Evolutionary conservation across 208 protist species (phyloP).

Genomic region (Crithidia bombi): DNA sequence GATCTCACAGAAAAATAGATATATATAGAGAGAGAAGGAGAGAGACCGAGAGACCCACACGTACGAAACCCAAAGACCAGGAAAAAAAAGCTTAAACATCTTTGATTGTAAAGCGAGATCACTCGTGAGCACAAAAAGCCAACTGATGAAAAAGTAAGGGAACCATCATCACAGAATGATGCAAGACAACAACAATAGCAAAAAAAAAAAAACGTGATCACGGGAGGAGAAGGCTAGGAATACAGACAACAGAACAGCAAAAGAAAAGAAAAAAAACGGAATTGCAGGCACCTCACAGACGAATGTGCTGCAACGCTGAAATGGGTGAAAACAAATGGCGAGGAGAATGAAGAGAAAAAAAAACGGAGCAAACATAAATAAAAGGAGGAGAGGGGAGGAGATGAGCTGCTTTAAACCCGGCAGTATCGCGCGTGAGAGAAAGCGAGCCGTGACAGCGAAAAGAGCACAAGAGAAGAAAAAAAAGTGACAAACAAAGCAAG

Average conservation of each 20-base stretch:
- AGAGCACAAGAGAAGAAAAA: constrained; percentile 3
- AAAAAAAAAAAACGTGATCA: constrained; percentile 4
- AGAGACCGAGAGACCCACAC: too few relatives aligned
- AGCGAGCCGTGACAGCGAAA: too few relatives aligned
- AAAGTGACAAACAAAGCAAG: background rate
- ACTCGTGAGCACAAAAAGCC: constrained; percentile 1
- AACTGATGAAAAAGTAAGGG: constrained; percentile 16
- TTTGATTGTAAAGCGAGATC: constrained; percentile 8
- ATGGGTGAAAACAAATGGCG: constrained; percentile 14
- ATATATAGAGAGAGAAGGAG: too few relatives aligned
- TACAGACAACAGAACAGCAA: too few relatives aligned
- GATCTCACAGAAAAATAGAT: too few relatives aligned
- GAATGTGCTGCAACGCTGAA: background rate
- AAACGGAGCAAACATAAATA: constrained; percentile 2
- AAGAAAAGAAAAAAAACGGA: constrained; percentile 19
- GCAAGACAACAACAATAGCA: background rate
- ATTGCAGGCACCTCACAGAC: background rate
- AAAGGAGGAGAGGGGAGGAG: too few relatives aligned
- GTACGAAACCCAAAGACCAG: too few relatives aligned
- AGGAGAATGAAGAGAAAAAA: constrained; percentile 34
- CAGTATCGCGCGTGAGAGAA: too few relatives aligned
- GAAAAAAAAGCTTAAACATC: too few relatives aligned
- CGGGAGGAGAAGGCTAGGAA: too few relatives aligned
- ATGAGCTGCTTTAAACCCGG: too few relatives aligned
- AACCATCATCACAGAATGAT: constrained; percentile 6